Conservation (phyloP, 179 eudicot species). For the Pouteria campechiana region DNA sequence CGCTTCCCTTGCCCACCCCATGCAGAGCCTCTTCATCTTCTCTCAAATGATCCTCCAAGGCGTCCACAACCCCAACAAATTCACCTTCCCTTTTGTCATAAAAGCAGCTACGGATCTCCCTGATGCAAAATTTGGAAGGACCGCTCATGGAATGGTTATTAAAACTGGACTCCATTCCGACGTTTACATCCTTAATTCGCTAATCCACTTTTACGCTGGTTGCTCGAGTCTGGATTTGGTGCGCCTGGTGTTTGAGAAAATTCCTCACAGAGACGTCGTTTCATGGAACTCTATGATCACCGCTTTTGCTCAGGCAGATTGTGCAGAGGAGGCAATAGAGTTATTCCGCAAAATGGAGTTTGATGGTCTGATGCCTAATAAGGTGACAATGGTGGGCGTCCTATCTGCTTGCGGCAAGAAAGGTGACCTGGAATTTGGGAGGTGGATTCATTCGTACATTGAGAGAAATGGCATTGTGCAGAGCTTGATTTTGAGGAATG, state of each 20-base stretch:
- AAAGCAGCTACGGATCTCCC: conserved; percentile 23
- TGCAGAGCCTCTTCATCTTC: conserved; percentile 9
- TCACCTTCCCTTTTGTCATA: conserved; percentile 34
- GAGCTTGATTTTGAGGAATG: conserved; percentile 18
- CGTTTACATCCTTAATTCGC: conserved; percentile 19
- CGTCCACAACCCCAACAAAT: conserved; percentile 19
- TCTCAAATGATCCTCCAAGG: conserved; percentile 9
- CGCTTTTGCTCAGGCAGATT: conserved; percentile 19
- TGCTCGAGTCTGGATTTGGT: conserved; percentile 25
- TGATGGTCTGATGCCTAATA: conserved; percentile 20
- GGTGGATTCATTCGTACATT: conserved; percentile 17
- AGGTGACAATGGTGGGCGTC: conserved; percentile 26
- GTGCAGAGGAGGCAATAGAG: conserved; percentile 20
- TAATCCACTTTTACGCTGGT: conserved; percentile 22
- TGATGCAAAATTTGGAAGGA: conserved; percentile 11
- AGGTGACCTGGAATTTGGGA: conserved; percentile 25
- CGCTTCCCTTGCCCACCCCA: conserved; percentile 13
- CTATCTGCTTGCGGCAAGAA: conserved; percentile 27
- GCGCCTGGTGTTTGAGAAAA: conserved; percentile 13
- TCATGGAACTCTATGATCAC: conserved; percentile 39
- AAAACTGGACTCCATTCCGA: conserved; percentile 15
- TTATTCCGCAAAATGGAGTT: conserved; percentile 16
- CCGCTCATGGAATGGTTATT: conserved; percentile 30
- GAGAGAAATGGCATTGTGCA: conserved; percentile 12
- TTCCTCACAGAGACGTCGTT: conserved; percentile 25